A percentile compares a stretch with the other conserved stretches of the same genome.
These are phyloP conservation scores for Aspergillus oerlinghausenensis DNA, from an alignment of 2,329 filamentous ascomycete species.

Conservation along the genomic window DNA sequence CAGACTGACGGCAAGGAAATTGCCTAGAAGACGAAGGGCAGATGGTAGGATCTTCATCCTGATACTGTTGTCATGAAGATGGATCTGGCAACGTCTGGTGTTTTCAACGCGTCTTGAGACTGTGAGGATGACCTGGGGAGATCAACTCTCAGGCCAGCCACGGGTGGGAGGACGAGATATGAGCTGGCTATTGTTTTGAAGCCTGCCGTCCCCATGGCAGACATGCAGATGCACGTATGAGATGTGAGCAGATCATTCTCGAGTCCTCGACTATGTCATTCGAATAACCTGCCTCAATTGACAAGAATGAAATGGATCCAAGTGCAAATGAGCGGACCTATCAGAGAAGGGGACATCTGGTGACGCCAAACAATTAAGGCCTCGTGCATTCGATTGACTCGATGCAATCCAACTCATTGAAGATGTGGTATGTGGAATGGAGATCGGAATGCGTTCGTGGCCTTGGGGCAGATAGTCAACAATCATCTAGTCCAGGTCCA, in stretches of 20 bases:
- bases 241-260: not conserved
- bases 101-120: not conserved
- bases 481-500: not conserved
- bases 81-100: not conserved
- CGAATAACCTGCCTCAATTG: not conserved
- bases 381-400: not conserved
- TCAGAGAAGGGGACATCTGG: not conserved
- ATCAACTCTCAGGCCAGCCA: not conserved
- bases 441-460: not conserved
- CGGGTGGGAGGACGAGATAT: not conserved
- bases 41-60: slow-evolving; percentile 9
- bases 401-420: not conserved
- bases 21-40: slow-evolving; percentile 4
- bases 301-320: not conserved
- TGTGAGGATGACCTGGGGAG: not conserved
- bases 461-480: not conserved
- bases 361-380: not conserved
- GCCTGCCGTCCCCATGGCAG: not conserved
- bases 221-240: not conserved
- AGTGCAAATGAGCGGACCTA: not conserved
- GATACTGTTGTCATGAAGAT: not conserved
- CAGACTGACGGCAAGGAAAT: slow-evolving; percentile 5
- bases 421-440: slow-evolving; percentile 8
- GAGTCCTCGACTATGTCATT: not conserved
- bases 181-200: not conserved